Conservation (phyloP, 495 filamentous ascomycete species). For the Terfezia boudieri region DNA sequence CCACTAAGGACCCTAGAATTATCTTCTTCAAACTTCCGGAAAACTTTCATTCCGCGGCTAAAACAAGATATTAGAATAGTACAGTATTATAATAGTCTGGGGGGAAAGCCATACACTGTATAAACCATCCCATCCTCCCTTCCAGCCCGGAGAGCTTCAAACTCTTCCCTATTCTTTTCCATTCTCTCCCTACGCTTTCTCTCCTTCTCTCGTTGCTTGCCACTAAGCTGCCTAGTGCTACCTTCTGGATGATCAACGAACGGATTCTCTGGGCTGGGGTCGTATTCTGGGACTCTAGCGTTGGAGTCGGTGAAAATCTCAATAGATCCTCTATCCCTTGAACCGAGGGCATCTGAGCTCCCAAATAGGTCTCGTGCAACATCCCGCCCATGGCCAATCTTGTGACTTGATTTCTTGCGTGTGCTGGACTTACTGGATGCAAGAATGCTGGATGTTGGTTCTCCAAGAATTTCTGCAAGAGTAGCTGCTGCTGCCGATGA, state of each 20-base stretch:
- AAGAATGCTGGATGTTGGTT: constrained; percentile 26
- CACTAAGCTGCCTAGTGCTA: constrained; percentile 21
- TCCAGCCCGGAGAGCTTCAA: constrained; percentile 24
- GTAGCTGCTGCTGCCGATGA: constrained; percentile 31
- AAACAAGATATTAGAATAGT: constrained; percentile 1
- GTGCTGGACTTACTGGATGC: constrained; percentile 33
- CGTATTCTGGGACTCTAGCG: constrained; percentile 57
- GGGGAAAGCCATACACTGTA: constrained; percentile 48
- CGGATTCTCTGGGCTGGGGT: constrained; percentile 45
- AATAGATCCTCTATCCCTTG: constrained; percentile 30
- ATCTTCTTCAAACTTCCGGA: constrained; percentile 37
- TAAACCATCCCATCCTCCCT: constrained; percentile 60
- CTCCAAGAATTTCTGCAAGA: constrained; percentile 40
- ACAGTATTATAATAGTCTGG: background rate
- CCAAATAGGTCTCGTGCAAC: constrained; percentile 3
- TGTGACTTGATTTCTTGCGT: constrained; percentile 34
- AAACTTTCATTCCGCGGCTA: constrained; percentile 80
- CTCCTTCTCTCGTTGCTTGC: constrained; percentile 17
- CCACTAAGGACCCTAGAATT: constrained; percentile 26
- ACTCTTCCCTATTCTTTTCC: constrained; percentile 32
- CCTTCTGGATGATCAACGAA: constrained; percentile 34
- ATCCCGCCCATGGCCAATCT: constrained; percentile 38
- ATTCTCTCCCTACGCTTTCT: constrained; percentile 27
- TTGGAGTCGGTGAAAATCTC: constrained; percentile 77
- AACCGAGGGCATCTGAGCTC: background rate